Percentiles rank a stretch among this genome's conserved stretches.
Evolutionary conservation across 2,329 filamentous ascomycete genomes (phyloP).

Genomic region (Arthrobotrys sphaeroides): DNA sequence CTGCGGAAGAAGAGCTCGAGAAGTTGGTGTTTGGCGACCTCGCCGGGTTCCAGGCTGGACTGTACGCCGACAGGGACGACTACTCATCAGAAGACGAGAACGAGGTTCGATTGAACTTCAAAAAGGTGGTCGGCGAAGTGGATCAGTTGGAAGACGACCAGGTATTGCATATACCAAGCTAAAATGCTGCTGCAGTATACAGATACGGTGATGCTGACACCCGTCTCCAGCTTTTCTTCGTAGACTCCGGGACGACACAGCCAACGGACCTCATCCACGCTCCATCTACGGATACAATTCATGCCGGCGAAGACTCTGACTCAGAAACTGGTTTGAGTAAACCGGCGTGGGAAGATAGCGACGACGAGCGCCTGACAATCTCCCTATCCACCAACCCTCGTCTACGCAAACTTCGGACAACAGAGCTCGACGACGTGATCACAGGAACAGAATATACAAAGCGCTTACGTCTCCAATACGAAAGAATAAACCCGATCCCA

Average conservation of each 20-base stretch:
- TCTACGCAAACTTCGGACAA: conserved; percentile 81
- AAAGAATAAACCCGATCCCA: conserved; percentile 70
- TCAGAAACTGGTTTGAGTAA: conserved; percentile 58
- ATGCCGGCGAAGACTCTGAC: conserved; percentile 60
- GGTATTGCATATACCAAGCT: conserved; percentile 56
- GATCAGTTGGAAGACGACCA: conserved; percentile 45
- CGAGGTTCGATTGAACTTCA: conserved; percentile 57
- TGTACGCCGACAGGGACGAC: conserved; percentile 69
- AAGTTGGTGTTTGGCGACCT: conserved; percentile 87
- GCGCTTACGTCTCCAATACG: conserved; percentile 80
- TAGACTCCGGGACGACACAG: conserved; percentile 72
- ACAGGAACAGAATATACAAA: conserved; percentile 84
- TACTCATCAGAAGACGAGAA: conserved; percentile 60
- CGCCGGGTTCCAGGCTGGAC: conserved; percentile 78
- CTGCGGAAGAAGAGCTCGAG: conserved; percentile 85
- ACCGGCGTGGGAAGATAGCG: conserved; percentile 90
- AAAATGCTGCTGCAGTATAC: conserved; percentile 55
- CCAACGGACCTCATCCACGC: conserved; percentile 40
- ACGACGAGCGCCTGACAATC: conserved; percentile 86
- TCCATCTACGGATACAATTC: conserved; percentile 60
- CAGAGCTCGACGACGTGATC: conserved; percentile 84
- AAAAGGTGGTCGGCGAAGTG: conserved; percentile 53
- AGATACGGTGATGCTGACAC: neutral
- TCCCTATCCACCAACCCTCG: conserved; percentile 80
- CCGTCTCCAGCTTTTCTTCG: conserved; percentile 74